Evolutionary conservation across 2,329 filamentous ascomycete genomes (phyloP), one percentile per base, ranked within the genome.

Genomic region (Ophiostoma montium): DNA sequence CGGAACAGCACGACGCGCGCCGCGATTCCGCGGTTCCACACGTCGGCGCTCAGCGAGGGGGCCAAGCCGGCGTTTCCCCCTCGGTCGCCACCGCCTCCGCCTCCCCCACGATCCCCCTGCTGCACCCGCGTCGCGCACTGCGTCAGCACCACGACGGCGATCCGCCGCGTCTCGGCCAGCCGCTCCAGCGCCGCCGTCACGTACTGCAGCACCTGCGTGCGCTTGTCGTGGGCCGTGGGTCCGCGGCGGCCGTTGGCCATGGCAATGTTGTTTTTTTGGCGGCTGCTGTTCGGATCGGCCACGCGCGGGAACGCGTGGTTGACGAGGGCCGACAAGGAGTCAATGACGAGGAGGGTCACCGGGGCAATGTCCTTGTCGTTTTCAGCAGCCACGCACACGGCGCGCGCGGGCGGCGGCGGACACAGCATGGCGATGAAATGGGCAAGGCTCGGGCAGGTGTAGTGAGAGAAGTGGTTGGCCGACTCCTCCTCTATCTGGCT

Each of bases 61-160:
- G 82, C 75, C 45, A 96, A 68, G 11, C 82, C 75, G 13, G 88
- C 84, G 55, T 71, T 18, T n/a, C n/a, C n/a, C n/a, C n/a, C n/a
- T n/a, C n/a, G n/a, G n/a, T n/a, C n/a, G n/a, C n/a, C n/a, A n/a
- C n/a, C n/a, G n/a, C n/a, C n/a, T n/a, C n/a, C n/a, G n/a, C n/a
- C n/a, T n/a, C n/a, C n/a, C n/a, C n/a, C n/a, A n/a, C n/a, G n/a
- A n/a, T n/a, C n/a, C n/a, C n/a, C n/a, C n/a, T n/a, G n/a, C 53
- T 83, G 80, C 66, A 94, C 82, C 56, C 81, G 84, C n/a, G 86
- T 94, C 38, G 82, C 83, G 52, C 84, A 86, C 61, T 94, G 88
- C 35, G 81, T 87, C 45, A 88, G 72, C 18, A 92, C 62, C 3
- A 95, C 69, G 38, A 94, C 70, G 21, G 86, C 84, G 47, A 89